Evolutionary conservation across 306 rosid genomes (phyloP), one percentile per base, ranked within the genome.

Genomic region (Casuarina equisetifolia): DNA sequence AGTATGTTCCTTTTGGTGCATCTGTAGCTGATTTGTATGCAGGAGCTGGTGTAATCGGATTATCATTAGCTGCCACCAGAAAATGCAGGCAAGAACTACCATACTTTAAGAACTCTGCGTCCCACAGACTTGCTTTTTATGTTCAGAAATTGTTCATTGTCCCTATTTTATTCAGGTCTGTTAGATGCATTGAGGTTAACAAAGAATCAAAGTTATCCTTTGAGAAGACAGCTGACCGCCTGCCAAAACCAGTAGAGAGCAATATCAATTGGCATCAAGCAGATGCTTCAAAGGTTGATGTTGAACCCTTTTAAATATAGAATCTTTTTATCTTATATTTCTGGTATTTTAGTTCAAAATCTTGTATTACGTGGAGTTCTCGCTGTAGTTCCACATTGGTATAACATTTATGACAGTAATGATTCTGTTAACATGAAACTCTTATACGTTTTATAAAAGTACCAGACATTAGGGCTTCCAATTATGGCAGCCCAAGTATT

Each of bases 11-110:
- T 61, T 83, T 85, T 80, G 93, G 93, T 74, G 77, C 98, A 76
- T 85, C 97, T 85, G 97, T 95, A 74, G 84, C 93, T 67, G 98
- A 95, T 82, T 85, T 95, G 82, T 95, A 95, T 83, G 97, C 98
- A 74, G 97, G 97, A 81, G 97, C 97, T 55, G 98, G 98, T 78
- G 97, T 83, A 62, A 95, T 95, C 73, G 98, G 98, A 70, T 82
- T 92, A 80, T 94, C 98, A 80, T 85, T 94, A 74, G 98, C 98
- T 62, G 89, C 87, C 79, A 73, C 95, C 51, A 90, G 97, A 85
- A 91, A 92, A 81, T 92, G 98, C 97, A 94, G 98, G 98, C 88
- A 90, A 83, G 93, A 72, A 76, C 78, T 69, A 48, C 55, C 68
- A 75, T 74, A 70, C 53, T 72, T 86, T 80, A 58, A 81, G 80